phyloP scores from a whole-genome alignment of 1,139 yeast genomes.

The Saccharomyces hybrid region DNA sequence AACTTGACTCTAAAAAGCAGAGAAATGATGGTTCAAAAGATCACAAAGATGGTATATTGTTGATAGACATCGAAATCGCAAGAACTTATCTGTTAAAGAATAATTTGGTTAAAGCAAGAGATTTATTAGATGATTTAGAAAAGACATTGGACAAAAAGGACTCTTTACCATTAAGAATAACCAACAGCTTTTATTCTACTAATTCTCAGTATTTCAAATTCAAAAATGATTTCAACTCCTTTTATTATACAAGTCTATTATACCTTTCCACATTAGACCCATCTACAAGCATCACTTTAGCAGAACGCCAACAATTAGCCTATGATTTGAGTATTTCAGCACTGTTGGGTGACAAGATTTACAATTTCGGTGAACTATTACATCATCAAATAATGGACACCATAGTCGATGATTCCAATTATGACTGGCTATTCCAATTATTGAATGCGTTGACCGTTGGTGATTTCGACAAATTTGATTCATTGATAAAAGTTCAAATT shows the following conservation, averaged over 20 bases:
- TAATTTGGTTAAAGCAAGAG: constrained; percentile 57
- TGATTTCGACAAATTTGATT: constrained; percentile 45
- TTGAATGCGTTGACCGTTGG: constrained; percentile 72
- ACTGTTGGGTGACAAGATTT: constrained; percentile 80
- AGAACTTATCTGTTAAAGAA: constrained; percentile 55
- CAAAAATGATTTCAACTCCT: constrained; percentile 69
- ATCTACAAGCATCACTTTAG: constrained; percentile 30
- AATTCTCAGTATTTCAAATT: constrained; percentile 69
- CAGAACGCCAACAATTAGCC: constrained; percentile 53
- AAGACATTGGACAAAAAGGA: constrained; percentile 52
- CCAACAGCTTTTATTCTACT: constrained; percentile 77
- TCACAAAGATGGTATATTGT: constrained; percentile 41
- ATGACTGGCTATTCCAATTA: constrained; percentile 67
- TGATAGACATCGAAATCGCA: constrained; percentile 71
- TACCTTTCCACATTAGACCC: constrained; percentile 54
- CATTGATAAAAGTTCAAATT: constrained; percentile 28
- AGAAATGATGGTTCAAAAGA: constrained; percentile 30
- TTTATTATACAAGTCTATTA: constrained; percentile 59
- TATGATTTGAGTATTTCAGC: constrained; percentile 83
- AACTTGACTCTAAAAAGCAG: constrained; percentile 33
- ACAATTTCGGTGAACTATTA: constrained; percentile 90
- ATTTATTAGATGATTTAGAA: constrained; percentile 55
- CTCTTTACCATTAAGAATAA: constrained; percentile 59
- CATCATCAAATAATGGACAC: constrained; percentile 74
- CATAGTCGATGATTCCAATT: constrained; percentile 43